Evolutionary conservation across 1,284 basidiomycete genomes (phyloP).

Genomic region (Melanopsichium pennsylvanicum): DNA sequence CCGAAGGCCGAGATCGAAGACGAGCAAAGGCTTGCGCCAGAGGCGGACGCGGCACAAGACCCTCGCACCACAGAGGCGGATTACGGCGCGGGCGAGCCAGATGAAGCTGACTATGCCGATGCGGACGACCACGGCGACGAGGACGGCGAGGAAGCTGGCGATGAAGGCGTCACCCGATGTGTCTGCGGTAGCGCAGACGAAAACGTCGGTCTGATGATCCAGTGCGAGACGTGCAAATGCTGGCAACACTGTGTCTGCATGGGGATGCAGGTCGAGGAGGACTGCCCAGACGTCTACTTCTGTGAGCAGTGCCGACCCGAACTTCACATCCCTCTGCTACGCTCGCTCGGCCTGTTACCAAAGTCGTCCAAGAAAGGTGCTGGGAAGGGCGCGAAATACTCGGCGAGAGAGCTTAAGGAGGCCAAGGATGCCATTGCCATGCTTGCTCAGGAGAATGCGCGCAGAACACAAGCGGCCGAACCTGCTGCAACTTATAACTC

Average conservation of each 20-base stretch:
- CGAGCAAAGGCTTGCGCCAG: background rate
- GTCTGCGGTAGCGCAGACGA: constrained; percentile 84
- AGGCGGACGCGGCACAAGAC: constrained; percentile 1
- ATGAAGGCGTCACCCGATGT: constrained; percentile 88
- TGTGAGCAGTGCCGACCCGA: constrained; percentile 94
- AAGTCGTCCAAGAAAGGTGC: constrained; percentile 52
- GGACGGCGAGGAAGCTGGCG: constrained; percentile 71
- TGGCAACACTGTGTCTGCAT: constrained; percentile 99
- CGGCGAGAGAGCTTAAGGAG: constrained; percentile 58
- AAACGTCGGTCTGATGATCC: constrained; percentile 81
- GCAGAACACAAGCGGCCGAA: constrained; percentile 45
- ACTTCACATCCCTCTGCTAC: constrained; percentile 71
- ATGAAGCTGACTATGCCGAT: constrained; percentile 20
- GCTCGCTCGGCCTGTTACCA: constrained; percentile 58
- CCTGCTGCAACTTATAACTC: constrained; percentile 26
- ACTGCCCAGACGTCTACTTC: constrained; percentile 73
- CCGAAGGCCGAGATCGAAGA: constrained; percentile 15
- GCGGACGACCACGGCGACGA: constrained; percentile 31
- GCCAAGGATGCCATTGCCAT: constrained; percentile 61
- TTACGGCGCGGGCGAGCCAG: constrained; percentile 11
- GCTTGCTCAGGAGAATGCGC: constrained; percentile 59
- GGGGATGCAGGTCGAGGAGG: constrained; percentile 86
- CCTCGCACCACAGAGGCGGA: background rate
- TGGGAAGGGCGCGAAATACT: constrained; percentile 43
- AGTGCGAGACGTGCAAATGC: constrained; percentile 94